Conservation (phyloP, 1,284 basidiomycete genomes). For the Tranzscheliella williamsii region DNA sequence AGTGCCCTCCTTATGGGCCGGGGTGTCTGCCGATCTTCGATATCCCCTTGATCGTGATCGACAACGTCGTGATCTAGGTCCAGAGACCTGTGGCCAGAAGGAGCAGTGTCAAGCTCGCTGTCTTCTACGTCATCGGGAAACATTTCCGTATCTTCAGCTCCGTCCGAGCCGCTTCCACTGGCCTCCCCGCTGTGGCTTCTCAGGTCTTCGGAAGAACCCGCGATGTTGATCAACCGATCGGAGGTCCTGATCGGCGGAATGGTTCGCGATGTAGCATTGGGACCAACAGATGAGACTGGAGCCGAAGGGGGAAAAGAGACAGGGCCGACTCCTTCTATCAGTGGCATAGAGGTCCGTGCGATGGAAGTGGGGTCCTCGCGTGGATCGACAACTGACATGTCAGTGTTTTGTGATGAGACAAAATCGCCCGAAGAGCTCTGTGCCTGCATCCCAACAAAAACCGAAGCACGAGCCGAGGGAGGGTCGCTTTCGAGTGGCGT, state of each 20-base stretch:
- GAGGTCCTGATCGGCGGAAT: constrained; percentile 8
- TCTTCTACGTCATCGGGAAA: constrained; percentile 47
- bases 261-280: constrained; percentile 27
- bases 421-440: constrained; percentile 30
- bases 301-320: constrained; percentile 15
- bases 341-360: constrained; percentile 17
- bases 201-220: constrained; percentile 43
- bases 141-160: constrained; percentile 56
- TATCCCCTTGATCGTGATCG: constrained; percentile 12
- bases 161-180: constrained; percentile 54
- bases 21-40: constrained; percentile 44
- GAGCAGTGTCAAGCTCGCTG: constrained; percentile 26
- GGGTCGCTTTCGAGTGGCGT: constrained; percentile 34
- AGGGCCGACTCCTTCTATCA: constrained; percentile 35
- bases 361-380: constrained; percentile 5
- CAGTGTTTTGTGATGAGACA: constrained; percentile 19
- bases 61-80: background rate
- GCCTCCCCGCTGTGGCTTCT: constrained; percentile 30
- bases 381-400: constrained; percentile 26
- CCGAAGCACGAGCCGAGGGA: constrained; percentile 22
- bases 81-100: constrained; percentile 1
- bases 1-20: constrained; percentile 38
- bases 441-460: constrained; percentile 24
- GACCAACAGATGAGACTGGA: constrained; percentile 8
- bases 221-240: constrained; percentile 9